Conservation (phyloP, 2,329 filamentous ascomycete species). For the Fusarium kyushuense region DNA sequence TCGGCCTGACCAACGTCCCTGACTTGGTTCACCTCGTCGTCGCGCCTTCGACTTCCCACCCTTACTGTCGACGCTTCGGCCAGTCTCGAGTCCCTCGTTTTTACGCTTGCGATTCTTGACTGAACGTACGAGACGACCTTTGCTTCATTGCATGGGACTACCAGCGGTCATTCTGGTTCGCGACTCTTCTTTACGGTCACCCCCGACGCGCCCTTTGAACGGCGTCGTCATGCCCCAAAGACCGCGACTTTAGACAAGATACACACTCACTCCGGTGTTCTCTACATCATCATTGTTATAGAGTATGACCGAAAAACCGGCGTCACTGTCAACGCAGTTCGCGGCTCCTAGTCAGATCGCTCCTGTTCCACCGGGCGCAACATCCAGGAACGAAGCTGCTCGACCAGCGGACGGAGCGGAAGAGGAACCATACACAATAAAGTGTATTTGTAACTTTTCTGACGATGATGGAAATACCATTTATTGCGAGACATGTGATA, state of each 20-base stretch:
- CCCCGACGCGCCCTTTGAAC: conserved; percentile 57
- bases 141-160: conserved; percentile 43
- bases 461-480: conserved; percentile 99
- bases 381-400: conserved; percentile 56
- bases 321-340: conserved; percentile 66
- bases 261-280: conserved; percentile 54
- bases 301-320: conserved; percentile 73
- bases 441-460: conserved; percentile 93
- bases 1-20: conserved; percentile 13
- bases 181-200: conserved; percentile 38
- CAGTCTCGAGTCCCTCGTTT: conserved; percentile 34
- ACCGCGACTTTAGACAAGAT: conserved; percentile 63
- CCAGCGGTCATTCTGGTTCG: conserved; percentile 32
- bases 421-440: conserved; percentile 93
- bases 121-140: conserved; percentile 4
- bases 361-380: conserved; percentile 49
- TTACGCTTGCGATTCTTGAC: conserved; percentile 34
- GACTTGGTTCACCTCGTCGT: conserved; percentile 25
- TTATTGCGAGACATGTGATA: conserved; percentile 94
- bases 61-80: conserved; percentile 34
- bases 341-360: conserved; percentile 67
- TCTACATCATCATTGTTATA: conserved; percentile 57
- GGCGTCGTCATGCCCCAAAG: conserved; percentile 71
- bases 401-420: conserved; percentile 67
- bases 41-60: conserved; percentile 37